phyloP scores from a whole-genome alignment of 2,329 filamentous ascomycete species.

The Dactylellina sp. region DNA sequence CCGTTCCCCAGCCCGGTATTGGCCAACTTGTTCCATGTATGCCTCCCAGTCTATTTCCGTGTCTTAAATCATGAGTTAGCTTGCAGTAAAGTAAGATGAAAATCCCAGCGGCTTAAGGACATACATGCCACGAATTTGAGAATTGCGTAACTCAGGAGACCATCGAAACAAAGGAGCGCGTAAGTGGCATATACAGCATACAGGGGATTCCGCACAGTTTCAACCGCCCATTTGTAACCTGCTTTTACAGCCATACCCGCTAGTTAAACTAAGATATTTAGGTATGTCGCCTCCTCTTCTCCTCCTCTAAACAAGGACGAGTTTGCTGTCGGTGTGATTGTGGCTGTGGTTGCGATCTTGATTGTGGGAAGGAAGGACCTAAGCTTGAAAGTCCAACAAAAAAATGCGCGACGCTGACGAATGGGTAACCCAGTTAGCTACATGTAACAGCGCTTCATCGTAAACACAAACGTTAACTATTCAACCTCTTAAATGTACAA shows the following conservation, averaged over 20 bases:
- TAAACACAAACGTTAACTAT: too few relatives aligned
- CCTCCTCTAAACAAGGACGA: too few relatives aligned
- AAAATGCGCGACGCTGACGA: neutral
- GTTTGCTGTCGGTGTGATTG: neutral
- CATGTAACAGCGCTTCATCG: neutral
- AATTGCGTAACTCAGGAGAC: slow-evolving; percentile 41
- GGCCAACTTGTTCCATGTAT: slow-evolving; percentile 92
- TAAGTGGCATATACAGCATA: slow-evolving; percentile 13
- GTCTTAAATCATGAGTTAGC: slow-evolving; percentile 69
- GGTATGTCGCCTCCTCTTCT: too few relatives aligned
- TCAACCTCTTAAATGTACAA: too few relatives aligned
- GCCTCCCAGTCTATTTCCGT: slow-evolving; percentile 98
- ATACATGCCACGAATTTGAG: slow-evolving; percentile 45
- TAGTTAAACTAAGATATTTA: too few relatives aligned
- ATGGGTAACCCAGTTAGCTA: neutral
- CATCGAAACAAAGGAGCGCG: slow-evolving; percentile 45
- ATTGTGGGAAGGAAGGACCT: too few relatives aligned
- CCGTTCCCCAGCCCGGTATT: slow-evolving; percentile 84
- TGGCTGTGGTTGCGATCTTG: neutral
- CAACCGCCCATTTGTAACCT: slow-evolving; percentile 5
- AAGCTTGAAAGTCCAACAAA: slow-evolving; percentile 10
- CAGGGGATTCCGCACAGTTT: slow-evolving; percentile 15
- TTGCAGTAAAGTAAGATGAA: slow-evolving; percentile 1
- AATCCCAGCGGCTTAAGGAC: neutral
- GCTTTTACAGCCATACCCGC: slow-evolving; percentile 18